These are phyloP conservation scores for Triticum urartu DNA, from an alignment of 176 grass and related monocot species.

Conservation along the genomic window DNA sequence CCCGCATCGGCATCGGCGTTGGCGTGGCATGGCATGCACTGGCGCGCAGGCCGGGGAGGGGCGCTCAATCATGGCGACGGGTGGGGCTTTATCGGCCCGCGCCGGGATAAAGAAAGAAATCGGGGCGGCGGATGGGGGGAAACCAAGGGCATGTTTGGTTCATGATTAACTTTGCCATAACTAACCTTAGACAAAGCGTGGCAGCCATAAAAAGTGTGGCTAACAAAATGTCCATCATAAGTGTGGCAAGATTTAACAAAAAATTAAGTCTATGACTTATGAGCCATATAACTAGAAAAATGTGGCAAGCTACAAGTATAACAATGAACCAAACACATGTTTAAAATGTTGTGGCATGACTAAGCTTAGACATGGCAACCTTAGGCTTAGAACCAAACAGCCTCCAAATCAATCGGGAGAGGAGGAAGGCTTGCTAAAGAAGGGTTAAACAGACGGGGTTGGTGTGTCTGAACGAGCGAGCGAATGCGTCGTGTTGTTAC, in stretches of 20 bases:
- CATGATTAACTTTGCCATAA: too few species aligned
- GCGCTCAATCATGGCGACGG: conserved; percentile 28
- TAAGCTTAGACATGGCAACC: too few species aligned
- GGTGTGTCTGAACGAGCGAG: not conserved
- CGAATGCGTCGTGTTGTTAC: not conserved
- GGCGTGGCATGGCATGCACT: not conserved
- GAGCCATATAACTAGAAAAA: too few species aligned
- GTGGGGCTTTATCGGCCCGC: conserved; percentile 5
- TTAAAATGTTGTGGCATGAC: too few species aligned
- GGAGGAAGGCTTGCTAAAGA: not conserved
- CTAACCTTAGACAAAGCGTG: too few species aligned
- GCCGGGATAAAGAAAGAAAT: not conserved
- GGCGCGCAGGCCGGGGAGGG: not conserved
- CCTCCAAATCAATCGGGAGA: conserved; percentile 37
- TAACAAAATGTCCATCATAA: too few species aligned
- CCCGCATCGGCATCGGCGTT: not conserved
- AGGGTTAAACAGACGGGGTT: not conserved
- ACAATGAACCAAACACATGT: too few species aligned
- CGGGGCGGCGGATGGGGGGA: conserved; percentile 31
- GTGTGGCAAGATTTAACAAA: too few species aligned
- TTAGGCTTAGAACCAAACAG: too few species aligned
- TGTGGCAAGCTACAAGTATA: too few species aligned
- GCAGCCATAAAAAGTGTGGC: too few species aligned
- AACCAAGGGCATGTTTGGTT: not conserved
- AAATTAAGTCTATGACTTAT: too few species aligned